Base-by-base conservation (phyloP, 345 rosid species). In the Mallotus nudiflorus region DNA sequence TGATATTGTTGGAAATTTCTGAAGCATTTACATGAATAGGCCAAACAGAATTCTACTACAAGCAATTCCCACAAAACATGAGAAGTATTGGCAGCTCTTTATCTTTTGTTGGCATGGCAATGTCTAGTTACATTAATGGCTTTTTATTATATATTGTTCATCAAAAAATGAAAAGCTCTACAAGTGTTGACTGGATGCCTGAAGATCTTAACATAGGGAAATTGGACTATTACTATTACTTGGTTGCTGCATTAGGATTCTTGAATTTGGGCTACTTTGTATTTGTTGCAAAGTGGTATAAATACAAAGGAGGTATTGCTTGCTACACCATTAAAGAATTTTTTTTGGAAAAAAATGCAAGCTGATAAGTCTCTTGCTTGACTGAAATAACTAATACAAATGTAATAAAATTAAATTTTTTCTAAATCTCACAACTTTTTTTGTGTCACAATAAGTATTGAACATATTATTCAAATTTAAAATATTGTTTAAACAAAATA, bases 1-100 rank as follows among this genome's bases (percentile, higher is more conserved):
- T 71, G 37, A 22, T 35, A 9, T 12, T 71, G n/a, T 52, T 42
- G 3, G 75, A 68, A 42, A 22, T 71, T 1, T 27, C 75, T 2
- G 75, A 71, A 27, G 75, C 16, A 51, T 51, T 51, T 51, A 51
- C 55, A 18, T 9, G 2, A 5, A n/a, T 51, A n/a, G 55, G 25
- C 7, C 55, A 51, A 20, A 7, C 55, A n/a, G 68, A 71, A 28
- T 71, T 71, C n/a, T 62, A 63, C 62, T 71, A 71, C n/a, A n/a
- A n/a, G n/a, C n/a, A n/a, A n/a, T n/a, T n/a, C n/a, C n/a, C n/a
- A n/a, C n/a, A n/a, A n/a, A 71, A 71, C 20, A 40, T 71, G 75
- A 71, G 62, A 28, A 71, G 61, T 51, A 61, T 70, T 9, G 67
- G 46, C 2, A 58, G 65, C 19, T 61, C 65, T 8, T 8, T 61